These are phyloP conservation scores for Trametes pubescens DNA, from an alignment of 1,284 basidiomycete genomes.

Conservation along the genomic window DNA sequence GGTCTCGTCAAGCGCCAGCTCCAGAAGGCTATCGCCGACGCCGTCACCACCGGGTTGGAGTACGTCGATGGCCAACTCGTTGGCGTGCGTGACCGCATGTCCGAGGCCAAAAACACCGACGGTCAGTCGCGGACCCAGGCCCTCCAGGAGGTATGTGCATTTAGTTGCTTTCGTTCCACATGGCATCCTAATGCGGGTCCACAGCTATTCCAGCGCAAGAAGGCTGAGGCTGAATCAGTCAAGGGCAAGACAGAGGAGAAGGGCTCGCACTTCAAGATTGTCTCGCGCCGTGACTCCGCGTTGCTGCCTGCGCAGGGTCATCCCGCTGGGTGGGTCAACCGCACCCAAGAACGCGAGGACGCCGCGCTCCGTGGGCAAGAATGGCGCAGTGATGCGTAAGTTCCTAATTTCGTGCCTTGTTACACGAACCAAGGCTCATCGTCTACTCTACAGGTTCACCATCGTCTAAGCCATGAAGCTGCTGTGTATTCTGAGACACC, in stretches of 20 bases:
- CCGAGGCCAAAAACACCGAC: slow-evolving; percentile 67
- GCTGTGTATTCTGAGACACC: background rate
- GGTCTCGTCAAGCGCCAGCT: slow-evolving; percentile 92
- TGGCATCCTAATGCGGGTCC: background rate
- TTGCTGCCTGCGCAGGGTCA: slow-evolving; percentile 69
- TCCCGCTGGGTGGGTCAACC: slow-evolving; percentile 77
- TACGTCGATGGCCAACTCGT: slow-evolving; percentile 89
- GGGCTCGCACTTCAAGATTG: slow-evolving; percentile 76
- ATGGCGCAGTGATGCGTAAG: slow-evolving; percentile 75
- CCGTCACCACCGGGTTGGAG: slow-evolving; percentile 84
- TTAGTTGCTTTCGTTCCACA: slow-evolving; percentile 1
- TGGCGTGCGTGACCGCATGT: slow-evolving; percentile 79
- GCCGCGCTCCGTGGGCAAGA: slow-evolving; percentile 57
- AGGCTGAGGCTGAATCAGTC: slow-evolving; percentile 55
- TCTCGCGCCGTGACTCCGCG: slow-evolving; percentile 68
- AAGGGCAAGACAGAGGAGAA: slow-evolving; percentile 52
- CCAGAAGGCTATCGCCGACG: slow-evolving; percentile 81
- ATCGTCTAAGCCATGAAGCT: slow-evolving; percentile 5
- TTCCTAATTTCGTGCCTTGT: background rate
- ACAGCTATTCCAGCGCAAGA: slow-evolving; percentile 66
- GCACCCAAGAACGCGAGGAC: slow-evolving; percentile 65
- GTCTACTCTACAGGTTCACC: slow-evolving; percentile 9
- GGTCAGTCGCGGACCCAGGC: slow-evolving; percentile 62
- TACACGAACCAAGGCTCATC: background rate
- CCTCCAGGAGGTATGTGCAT: slow-evolving; percentile 68